Evolutionary conservation across 202 grass and related monocot species (phyloP).

Genomic region (Thinopyrum obtusiflorum): DNA sequence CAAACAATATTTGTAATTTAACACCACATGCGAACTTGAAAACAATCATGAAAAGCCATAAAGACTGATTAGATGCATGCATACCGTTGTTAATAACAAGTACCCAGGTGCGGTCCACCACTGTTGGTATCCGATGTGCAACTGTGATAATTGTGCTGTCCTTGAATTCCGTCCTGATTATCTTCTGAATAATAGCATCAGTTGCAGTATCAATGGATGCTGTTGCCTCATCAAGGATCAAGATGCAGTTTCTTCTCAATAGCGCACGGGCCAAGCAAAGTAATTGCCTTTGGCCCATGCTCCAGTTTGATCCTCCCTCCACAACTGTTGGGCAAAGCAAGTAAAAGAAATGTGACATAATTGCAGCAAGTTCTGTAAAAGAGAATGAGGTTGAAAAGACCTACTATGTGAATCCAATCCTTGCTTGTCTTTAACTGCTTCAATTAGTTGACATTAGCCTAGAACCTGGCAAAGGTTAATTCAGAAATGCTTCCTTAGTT

Average conservation of each 20-base stretch:
- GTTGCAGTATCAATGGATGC: slow-evolving; percentile 13
- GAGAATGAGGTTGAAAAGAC: background rate
- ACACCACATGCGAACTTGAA: background rate
- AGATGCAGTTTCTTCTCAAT: slow-evolving; percentile 45
- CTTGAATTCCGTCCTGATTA: slow-evolving; percentile 52
- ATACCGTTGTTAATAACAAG: slow-evolving; percentile 59
- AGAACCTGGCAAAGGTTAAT: slow-evolving; percentile 40
- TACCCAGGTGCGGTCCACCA: slow-evolving; percentile 60
- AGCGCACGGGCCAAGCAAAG: slow-evolving; percentile 59
- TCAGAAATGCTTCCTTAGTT: background rate
- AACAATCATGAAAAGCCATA: background rate
- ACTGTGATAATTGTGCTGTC: slow-evolving; percentile 64
- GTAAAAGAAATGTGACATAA: background rate
- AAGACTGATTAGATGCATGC: background rate
- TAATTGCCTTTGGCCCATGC: slow-evolving; percentile 71
- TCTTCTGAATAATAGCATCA: slow-evolving; percentile 63
- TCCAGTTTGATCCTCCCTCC: slow-evolving; percentile 69
- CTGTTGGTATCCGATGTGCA: slow-evolving; percentile 62
- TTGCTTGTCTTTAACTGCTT: slow-evolving; percentile 56
- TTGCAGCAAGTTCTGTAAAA: background rate
- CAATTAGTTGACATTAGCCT: slow-evolving; percentile 61
- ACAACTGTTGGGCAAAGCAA: slow-evolving; percentile 32
- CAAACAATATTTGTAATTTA: background rate
- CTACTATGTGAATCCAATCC: slow-evolving; percentile 66
- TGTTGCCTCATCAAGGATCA: slow-evolving; percentile 68